Evolutionary conservation across 768 basidiomycete genomes (phyloP).

Genomic region (Rhodotorula diobovata): DNA sequence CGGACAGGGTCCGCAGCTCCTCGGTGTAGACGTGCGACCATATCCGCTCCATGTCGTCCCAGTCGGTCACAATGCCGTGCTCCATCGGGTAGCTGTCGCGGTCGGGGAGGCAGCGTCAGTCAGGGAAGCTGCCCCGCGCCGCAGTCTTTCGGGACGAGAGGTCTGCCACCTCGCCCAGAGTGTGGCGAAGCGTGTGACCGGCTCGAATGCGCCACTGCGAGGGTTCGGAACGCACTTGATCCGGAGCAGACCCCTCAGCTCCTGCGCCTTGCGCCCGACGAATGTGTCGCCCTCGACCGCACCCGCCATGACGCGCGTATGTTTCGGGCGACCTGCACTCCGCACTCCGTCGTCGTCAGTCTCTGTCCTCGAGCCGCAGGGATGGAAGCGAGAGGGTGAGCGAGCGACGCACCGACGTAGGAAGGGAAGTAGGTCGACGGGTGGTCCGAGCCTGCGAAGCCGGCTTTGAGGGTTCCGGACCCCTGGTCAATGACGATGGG

Average conservation of each 20-base stretch:
- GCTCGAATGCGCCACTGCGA: no score
- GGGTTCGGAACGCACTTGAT: conserved; percentile 52
- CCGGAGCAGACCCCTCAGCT: conserved; percentile 88
- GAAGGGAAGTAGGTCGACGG: conserved; percentile 99
- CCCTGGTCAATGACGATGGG: conserved; percentile 64
- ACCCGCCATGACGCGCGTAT: conserved; percentile 95
- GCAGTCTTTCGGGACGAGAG: no score
- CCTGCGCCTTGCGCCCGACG: conserved; percentile 91
- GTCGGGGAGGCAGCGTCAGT: background rate
- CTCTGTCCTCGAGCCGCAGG: background rate
- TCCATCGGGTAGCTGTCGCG: conserved; percentile 86
- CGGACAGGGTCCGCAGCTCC: conserved; percentile 88
- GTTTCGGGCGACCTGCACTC: conserved; percentile 95
- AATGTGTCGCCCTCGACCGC: conserved; percentile 94
- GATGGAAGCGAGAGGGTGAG: conserved; percentile 41
- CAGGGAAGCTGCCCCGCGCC: no score
- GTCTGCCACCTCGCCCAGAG: no score
- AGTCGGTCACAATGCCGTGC: conserved; percentile 97
- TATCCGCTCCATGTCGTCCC: conserved; percentile 99
- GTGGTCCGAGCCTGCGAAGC: conserved; percentile 97
- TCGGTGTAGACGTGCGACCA: conserved; percentile 98
- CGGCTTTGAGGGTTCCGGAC: conserved; percentile 96
- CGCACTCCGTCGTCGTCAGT: conserved; percentile 51
- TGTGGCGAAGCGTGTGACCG: no score
- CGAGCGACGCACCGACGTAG: conserved; percentile 46